Base-by-base conservation (phyloP, 2,329 filamentous ascomycete genomes). In the Lanzia echinophila region DNA sequence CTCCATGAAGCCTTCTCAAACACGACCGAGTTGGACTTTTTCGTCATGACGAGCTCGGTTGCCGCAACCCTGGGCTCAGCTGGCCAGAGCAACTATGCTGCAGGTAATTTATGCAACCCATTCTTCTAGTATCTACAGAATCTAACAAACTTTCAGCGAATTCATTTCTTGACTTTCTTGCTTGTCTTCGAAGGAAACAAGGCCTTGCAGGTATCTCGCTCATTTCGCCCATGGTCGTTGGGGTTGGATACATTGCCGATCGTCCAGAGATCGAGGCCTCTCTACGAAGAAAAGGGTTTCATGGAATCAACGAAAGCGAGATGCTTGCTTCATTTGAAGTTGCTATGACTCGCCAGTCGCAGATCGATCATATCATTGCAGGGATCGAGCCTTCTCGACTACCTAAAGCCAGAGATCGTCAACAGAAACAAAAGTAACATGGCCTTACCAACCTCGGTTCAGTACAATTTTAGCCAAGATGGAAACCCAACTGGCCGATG, bases 21-120 rank as follows among this genome's bases (percentile, higher is more conserved):
- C 15, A 19, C 10, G 24, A 15, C 62, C 3, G n/a, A n/a, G n/a
- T 56, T 72, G 2, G 69, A 72, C 59, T 70, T 72, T 60, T 71
- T 72, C 57, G 51, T 71, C 41, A 59, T 69, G 53, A 64, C 47
- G 59, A 67, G 51, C 46, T 67, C 55, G 31, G 54, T 67, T 5
- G 62, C 64, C 0, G 69, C 65, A 0, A 62, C 56, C 4, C 52
- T 70, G 0, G 71, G 68, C 0, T 62, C 55, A 0, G 57, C 67
- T 0, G 66, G 62, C 0, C 69, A 73, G 48, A 58, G 54, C 36
- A 71, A 71, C 39, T 74, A 74, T 46, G 65, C 63, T 15, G 64
- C 70, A 1, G 66, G 64, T 4, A 73, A 73, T 53, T 60, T 56
- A 6, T 73, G 66, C n/a, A n/a, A n/a, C n/a, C n/a, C n/a, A n/a